Conservation (phyloP, 805 yeast species). For the Kuraishia floccosa region DNA sequence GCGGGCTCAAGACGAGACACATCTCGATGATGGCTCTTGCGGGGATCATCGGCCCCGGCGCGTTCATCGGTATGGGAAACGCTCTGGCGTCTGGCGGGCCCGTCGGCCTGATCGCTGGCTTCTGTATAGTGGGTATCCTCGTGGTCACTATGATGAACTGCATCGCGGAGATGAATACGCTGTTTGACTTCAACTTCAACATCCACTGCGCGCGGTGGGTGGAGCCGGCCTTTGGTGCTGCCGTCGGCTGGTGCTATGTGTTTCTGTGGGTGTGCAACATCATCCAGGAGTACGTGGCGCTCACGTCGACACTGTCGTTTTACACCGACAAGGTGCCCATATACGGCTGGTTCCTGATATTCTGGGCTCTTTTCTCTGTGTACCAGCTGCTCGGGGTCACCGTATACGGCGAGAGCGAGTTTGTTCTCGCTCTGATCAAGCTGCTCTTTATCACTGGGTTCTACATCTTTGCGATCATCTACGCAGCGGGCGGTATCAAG, state of each 20-base stretch:
- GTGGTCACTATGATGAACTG: constrained; percentile 44
- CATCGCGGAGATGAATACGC: constrained; percentile 44
- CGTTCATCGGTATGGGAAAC: constrained; percentile 35
- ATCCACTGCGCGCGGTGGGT: constrained; percentile 38
- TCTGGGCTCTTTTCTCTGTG: constrained; percentile 35
- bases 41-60: constrained; percentile 54
- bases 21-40: constrained; percentile 40
- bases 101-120: constrained; percentile 36
- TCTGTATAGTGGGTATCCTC: constrained; percentile 37
- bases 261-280: constrained; percentile 21
- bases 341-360: constrained; percentile 39
- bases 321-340: constrained; percentile 42
- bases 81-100: constrained; percentile 41
- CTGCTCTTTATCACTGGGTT: constrained; percentile 33
- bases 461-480: constrained; percentile 33
- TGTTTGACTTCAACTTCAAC: constrained; percentile 42
- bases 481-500: constrained; percentile 24
- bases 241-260: constrained; percentile 40
- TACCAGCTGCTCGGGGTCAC: constrained; percentile 38
- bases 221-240: constrained; percentile 46
- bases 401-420: constrained; percentile 45
- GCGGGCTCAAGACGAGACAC: constrained; percentile 37
- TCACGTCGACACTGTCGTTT: constrained; percentile 32
- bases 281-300: constrained; percentile 31
- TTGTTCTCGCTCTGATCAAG: constrained; percentile 36